These are phyloP conservation scores for Sisymbrium altissimum DNA, from an alignment of 345 rosid genomes.

Conservation along the genomic window DNA sequence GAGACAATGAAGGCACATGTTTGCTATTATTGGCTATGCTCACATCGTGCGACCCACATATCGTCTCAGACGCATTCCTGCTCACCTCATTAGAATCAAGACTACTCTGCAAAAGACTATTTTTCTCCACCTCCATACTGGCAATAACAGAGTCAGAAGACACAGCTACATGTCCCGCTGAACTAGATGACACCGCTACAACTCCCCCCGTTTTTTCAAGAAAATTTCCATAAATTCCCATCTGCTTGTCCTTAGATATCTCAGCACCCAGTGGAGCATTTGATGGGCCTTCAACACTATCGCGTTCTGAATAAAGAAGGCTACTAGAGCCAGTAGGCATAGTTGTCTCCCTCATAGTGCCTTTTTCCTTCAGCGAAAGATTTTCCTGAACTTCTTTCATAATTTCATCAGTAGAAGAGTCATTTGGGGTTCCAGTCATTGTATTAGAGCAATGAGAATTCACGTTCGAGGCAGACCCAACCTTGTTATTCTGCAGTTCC, in stretches of 20 bases:
- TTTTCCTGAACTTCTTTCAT: constrained; percentile 47
- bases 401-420: constrained; percentile 19
- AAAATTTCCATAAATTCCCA: constrained; percentile 20
- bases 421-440: constrained; percentile 39
- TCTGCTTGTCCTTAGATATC: constrained; percentile 34
- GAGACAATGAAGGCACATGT: constrained; percentile 13
- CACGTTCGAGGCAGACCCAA: constrained; percentile 22
- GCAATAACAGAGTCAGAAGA: constrained; percentile 38
- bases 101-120: constrained; percentile 33
- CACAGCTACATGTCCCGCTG: constrained; percentile 39
- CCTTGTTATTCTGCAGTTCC: constrained; percentile 33
- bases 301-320: constrained; percentile 32
- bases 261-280: constrained; percentile 34
- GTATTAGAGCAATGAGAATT: constrained; percentile 25
- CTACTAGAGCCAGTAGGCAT: constrained; percentile 34
- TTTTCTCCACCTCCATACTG: constrained; percentile 32
- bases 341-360: constrained; percentile 5
- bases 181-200: constrained; percentile 43
- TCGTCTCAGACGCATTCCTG: constrained; percentile 34
- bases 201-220: constrained; percentile 26
- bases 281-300: constrained; percentile 41
- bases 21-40: constrained; percentile 28
- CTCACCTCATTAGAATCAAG: constrained; percentile 40
- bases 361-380: constrained; percentile 37
- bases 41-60: constrained; percentile 25